phyloP scores from a whole-genome alignment of 2,329 filamentous ascomycete genomes.

The Trichoderma sp. region DNA sequence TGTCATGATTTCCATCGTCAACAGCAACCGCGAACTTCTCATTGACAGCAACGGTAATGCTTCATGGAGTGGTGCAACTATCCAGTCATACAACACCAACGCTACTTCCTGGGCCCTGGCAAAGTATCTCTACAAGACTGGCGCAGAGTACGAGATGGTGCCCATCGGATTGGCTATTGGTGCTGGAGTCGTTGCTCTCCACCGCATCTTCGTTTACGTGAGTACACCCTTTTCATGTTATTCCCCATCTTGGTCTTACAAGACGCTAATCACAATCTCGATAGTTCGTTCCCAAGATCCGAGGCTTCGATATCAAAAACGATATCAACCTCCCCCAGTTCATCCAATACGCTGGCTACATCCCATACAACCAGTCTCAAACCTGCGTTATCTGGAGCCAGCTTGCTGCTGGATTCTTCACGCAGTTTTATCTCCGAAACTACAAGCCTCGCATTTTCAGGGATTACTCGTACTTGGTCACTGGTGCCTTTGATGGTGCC shows the following conservation, averaged over 20 bases:
- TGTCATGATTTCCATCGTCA: constrained; percentile 54
- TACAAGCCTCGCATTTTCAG: constrained; percentile 50
- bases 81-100: constrained; percentile 50
- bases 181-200: constrained; percentile 40
- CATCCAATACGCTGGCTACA: constrained; percentile 52
- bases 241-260: neutral
- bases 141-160: constrained; percentile 44
- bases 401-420: constrained; percentile 44
- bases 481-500: constrained; percentile 53
- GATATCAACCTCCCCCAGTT: constrained; percentile 54
- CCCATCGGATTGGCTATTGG: constrained; percentile 51
- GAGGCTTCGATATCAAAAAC: constrained; percentile 34
- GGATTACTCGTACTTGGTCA: constrained; percentile 52
- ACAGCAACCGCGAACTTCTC: constrained; percentile 47
- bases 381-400: constrained; percentile 53
- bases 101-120: constrained; percentile 51
- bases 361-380: constrained; percentile 54
- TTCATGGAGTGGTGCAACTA: constrained; percentile 51
- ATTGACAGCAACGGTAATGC: constrained; percentile 43
- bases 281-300: constrained; percentile 48
- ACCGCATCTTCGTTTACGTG: constrained; percentile 43
- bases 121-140: constrained; percentile 49
- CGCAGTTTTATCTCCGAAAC: constrained; percentile 52
- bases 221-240: constrained; percentile 21
- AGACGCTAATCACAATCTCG: neutral